Conservation (phyloP, 805 yeast species). For the Helenozyma rhizophorensis region DNA sequence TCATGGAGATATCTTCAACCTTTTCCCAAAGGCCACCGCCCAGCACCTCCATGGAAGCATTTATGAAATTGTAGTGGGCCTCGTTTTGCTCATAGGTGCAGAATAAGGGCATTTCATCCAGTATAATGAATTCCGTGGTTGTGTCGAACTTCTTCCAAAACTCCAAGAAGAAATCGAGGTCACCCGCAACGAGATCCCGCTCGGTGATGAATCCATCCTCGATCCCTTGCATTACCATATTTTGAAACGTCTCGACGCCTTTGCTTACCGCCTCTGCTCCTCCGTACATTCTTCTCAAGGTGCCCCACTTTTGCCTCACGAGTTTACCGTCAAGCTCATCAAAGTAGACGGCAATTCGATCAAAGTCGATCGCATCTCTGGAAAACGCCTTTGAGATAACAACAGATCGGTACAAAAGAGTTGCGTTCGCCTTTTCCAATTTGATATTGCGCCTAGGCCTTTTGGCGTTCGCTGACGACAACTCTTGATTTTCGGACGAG, state of each 20-base stretch:
- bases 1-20: slow-evolving; percentile 58
- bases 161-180: slow-evolving; percentile 49
- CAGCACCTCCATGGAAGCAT: slow-evolving; percentile 16
- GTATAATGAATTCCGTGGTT: slow-evolving; percentile 21
- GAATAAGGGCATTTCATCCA: slow-evolving; percentile 36
- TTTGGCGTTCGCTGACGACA: slow-evolving; percentile 2
- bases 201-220: slow-evolving; percentile 48
- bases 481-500: slow-evolving; percentile 4
- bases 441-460: slow-evolving; percentile 16
- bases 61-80: slow-evolving; percentile 41
- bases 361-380: slow-evolving; percentile 62
- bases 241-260: slow-evolving; percentile 66
- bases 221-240: slow-evolving; percentile 54
- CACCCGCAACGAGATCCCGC: slow-evolving; percentile 47
- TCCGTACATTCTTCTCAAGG: slow-evolving; percentile 48
- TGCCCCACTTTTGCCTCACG: slow-evolving; percentile 66
- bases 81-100: slow-evolving; percentile 44
- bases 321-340: slow-evolving; percentile 38
- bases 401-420: slow-evolving; percentile 57
- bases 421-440: slow-evolving; percentile 44
- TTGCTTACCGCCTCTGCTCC: slow-evolving; percentile 49
- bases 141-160: slow-evolving; percentile 61
- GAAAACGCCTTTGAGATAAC: slow-evolving; percentile 61
- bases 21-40: slow-evolving; percentile 26
- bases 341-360: slow-evolving; percentile 48